Evolutionary conservation across 73 alveolate species (phyloP), one percentile per base, ranked within the genome.

Genomic region (Tetrahymena thermophila): DNA sequence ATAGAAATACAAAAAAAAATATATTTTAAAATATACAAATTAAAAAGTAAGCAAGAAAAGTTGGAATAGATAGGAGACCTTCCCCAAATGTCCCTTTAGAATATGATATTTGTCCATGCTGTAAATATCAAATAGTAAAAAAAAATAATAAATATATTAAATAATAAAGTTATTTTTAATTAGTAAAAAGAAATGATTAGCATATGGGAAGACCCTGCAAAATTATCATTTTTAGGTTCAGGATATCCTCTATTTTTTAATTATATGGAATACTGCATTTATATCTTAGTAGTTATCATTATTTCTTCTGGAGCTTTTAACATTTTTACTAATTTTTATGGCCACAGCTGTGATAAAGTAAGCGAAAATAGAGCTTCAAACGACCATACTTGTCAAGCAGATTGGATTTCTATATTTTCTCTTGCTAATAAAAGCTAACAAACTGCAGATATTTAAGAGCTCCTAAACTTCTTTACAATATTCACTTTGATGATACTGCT

Each of bases 221-320:
- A 71, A 25, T 19, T 71, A 71, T 71, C 96, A 34, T 94, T 94
- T 84, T 94, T 94, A 83, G 96, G 96, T 11, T 94, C 96, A n/a
- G 96, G 96, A 40, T 94, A 94, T 43, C 96, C 96, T 7, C 38
- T 94, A 11, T 94, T 85, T 94, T 94, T 94, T 44, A 85, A 94
- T 1, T 94, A 85, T 56, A 94, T 94, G 42, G 93, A 94, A 42
- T 85, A 83, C 21, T 94, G 96, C 71, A 94, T 94, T 19, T 83
- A 85, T n/a, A 34, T 94, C 31, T 44, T 94, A 94, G 37, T 94
- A 25, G 25, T 84, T 28, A 85, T 85, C 71, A 43, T 94, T 14
- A 94, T 94, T 58, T 94, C 96, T 21, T 56, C 57, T 11, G 96
- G 96, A 19, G 43, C 93, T 37, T 94, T 84, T 40, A 84, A 42